Conservation (phyloP, 2,329 filamentous ascomycete genomes). For the Hansfordia pulvinata region DNA sequence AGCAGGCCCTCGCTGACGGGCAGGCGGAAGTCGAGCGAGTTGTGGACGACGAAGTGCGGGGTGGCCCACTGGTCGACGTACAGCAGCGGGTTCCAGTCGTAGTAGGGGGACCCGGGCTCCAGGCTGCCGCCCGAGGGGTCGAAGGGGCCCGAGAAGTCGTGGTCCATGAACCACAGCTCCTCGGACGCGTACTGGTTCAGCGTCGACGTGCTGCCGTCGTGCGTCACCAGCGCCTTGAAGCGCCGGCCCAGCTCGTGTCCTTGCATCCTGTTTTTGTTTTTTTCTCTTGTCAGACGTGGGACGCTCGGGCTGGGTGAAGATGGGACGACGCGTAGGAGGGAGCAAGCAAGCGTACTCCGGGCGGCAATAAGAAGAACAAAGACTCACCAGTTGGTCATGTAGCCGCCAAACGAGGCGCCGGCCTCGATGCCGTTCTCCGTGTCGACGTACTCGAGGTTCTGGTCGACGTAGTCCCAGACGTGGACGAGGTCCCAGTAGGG, state of each 20-base stretch:
- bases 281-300: too few species aligned
- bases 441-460: constrained; percentile 36
- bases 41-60: constrained; percentile 59
- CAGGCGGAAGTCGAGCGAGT: constrained; percentile 51
- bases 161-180: constrained; percentile 22
- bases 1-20: constrained; percentile 54
- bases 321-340: too few species aligned
- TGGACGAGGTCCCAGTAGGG: constrained; percentile 42
- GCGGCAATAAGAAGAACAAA: too few species aligned
- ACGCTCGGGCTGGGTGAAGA: too few species aligned
- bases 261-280: constrained; percentile 25
- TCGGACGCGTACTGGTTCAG: constrained; percentile 19
- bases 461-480: constrained; percentile 36
- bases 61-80: constrained; percentile 46
- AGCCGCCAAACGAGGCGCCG: constrained; percentile 43
- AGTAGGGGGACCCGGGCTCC: constrained; percentile 23
- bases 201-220: constrained; percentile 29
- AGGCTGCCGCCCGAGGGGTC: constrained; percentile 24
- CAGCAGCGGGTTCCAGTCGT: constrained; percentile 32
- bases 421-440: constrained; percentile 34
- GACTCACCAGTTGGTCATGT: constrained; percentile 48
- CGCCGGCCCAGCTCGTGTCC: constrained; percentile 37
- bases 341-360: too few species aligned
- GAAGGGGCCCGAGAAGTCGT: constrained; percentile 34
- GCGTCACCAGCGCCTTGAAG: constrained; percentile 42